Evolutionary conservation across 2,329 filamentous ascomycete genomes (phyloP).

Genomic region (Mycosphaerella arachidis): DNA sequence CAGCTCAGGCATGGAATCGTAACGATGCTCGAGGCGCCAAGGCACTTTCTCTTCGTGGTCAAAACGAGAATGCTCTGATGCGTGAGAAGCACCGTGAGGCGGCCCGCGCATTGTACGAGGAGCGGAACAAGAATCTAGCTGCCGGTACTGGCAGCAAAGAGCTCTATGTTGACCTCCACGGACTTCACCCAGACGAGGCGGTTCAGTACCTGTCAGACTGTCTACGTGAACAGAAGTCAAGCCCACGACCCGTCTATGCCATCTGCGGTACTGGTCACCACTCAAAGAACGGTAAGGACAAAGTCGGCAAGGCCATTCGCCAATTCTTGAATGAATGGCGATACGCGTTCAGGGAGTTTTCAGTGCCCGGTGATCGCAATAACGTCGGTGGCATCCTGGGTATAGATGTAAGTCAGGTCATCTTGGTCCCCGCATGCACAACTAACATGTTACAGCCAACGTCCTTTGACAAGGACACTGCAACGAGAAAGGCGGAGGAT

Average conservation of each 20-base stretch:
- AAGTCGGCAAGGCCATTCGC: slow-evolving; percentile 90
- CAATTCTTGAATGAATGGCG: slow-evolving; percentile 91
- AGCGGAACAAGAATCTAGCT: slow-evolving; percentile 70
- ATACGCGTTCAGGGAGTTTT: slow-evolving; percentile 94
- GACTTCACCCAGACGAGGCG: slow-evolving; percentile 96
- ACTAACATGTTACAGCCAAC: slow-evolving; percentile 41
- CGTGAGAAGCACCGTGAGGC: slow-evolving; percentile 93
- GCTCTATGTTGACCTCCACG: slow-evolving; percentile 92
- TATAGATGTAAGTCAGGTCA: slow-evolving; percentile 37
- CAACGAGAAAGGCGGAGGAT: slow-evolving; percentile 28
- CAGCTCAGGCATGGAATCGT: slow-evolving; percentile 96
- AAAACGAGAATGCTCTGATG: slow-evolving; percentile 97
- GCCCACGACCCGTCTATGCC: slow-evolving; percentile 74
- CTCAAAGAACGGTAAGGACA: slow-evolving; percentile 98
- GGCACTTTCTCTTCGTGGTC: slow-evolving; percentile 85
- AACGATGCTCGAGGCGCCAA: slow-evolving; percentile 96
- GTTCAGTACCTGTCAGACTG: slow-evolving; percentile 89
- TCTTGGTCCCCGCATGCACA: no score
- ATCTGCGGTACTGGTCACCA: slow-evolving; percentile 97
- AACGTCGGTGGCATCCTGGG: slow-evolving; percentile 66
- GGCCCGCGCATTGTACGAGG: slow-evolving; percentile 84
- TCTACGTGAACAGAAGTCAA: slow-evolving; percentile 74
- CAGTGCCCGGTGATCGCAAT: slow-evolving; percentile 88
- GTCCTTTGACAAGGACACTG: slow-evolving; percentile 50
- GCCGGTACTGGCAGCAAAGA: slow-evolving; percentile 52